Evolutionary conservation across 176 grass and related monocot species (phyloP), one percentile per base, ranked within the genome.

Genomic region (Juncus inflexus): DNA sequence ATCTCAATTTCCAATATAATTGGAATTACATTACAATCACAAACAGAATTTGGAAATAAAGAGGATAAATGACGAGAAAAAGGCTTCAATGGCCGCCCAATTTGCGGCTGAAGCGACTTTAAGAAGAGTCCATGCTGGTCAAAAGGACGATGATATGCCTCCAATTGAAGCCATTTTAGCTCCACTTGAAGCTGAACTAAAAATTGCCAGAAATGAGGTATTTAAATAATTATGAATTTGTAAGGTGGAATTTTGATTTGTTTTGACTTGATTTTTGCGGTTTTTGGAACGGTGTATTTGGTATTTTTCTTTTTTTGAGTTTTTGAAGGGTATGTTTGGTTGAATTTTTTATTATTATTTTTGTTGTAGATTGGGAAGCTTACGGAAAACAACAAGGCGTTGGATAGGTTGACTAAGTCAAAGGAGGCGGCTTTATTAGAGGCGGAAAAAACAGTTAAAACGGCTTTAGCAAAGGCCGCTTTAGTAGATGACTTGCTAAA

Each of bases 131-230:
- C 87, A 97, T 83, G 82, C 85, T 55, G 84, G 84, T 58, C 87
- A 97, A 81, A 97, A 89, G 65, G 92, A 97, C 75, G 92, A 97
- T 80, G 87, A 97, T n/a, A 91, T 89, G 72, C 87, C 92, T 13
- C 92, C 92, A 36, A 91, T 97, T 55, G 92, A 97, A 80, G 92
- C 92, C 40, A 97, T 91, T 89, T 84, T 97, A 66, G 92, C 92
- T 81, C 92, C 92, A 43, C 82, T 97, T 61, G 92, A 97, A 67
- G 92, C 92, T 9, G 92, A 97, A 76, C 16, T 97, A 81, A 97
- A 97, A 75, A 72, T 97, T 64, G 64, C 85, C 40, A 78, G 87
- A 35, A 84, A 97, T 76, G 92, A 97, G 87, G 92, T 97, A 90
- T 2, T 6, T 9, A 47, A 47, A 47, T 28, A 28, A 28, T 28